These are phyloP conservation scores for Setomelanomma holmii DNA, from an alignment of 2,329 filamentous ascomycete genomes.

Conservation along the genomic window DNA sequence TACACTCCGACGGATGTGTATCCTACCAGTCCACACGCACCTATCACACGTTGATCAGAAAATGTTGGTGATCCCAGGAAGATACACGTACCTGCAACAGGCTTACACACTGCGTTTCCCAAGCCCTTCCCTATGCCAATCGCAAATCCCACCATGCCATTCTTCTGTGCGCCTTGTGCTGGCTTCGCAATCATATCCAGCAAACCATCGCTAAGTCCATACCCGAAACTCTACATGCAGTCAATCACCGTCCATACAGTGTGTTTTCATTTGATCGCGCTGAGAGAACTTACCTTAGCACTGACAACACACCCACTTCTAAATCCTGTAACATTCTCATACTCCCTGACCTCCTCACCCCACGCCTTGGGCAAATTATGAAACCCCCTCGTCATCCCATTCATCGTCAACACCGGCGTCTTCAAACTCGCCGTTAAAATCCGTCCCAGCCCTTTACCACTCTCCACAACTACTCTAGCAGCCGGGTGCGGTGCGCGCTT, in stretches of 20 bases:
- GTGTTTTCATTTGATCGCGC: not conserved
- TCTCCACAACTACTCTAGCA: constrained; percentile 66
- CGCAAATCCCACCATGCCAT: constrained; percentile 68
- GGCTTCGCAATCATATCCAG: constrained; percentile 82
- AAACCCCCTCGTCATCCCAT: constrained; percentile 82
- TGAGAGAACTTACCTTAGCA: constrained; percentile 60
- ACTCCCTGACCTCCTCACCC: constrained; percentile 77
- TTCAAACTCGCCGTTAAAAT: constrained; percentile 75
- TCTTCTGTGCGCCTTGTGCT: constrained; percentile 67
- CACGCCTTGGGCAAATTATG: constrained; percentile 85
- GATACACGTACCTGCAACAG: constrained; percentile 67
- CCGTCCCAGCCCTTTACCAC: constrained; percentile 69
- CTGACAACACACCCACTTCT: constrained; percentile 76
- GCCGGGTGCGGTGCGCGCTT: constrained; percentile 16
- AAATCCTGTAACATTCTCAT: constrained; percentile 77
- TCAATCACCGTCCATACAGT: no score
- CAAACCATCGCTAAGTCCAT: constrained; percentile 79
- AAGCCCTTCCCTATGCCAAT: constrained; percentile 84
- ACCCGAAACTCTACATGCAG: constrained; percentile 66
- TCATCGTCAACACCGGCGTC: constrained; percentile 79
- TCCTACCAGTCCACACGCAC: constrained; percentile 64
- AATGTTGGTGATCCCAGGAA: no score
- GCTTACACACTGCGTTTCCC: constrained; percentile 67
- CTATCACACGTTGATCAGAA: constrained; percentile 32
- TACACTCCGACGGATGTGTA: constrained; percentile 68